A percentile compares a stretch with the other conserved stretches of the same genome.
Conservation (phyloP, 495 filamentous ascomycete species). For the Corynascus novoguineensis region DNA sequence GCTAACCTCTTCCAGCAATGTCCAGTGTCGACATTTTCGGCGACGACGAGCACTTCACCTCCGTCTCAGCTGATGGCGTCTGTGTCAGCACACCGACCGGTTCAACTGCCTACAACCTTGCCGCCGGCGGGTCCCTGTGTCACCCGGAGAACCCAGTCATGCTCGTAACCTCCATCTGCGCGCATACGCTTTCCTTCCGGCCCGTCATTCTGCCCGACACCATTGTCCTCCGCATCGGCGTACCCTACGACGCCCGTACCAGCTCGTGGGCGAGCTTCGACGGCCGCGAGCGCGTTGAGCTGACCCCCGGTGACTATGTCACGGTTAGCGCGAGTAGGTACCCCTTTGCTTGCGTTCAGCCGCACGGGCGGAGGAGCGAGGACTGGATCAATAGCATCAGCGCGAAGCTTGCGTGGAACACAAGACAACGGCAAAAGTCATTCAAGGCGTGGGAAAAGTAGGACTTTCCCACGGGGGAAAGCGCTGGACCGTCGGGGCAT, state of each 20-base stretch:
- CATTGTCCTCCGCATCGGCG: slow-evolving; percentile 83
- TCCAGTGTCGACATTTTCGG: slow-evolving; percentile 86
- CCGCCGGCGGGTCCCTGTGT: slow-evolving; percentile 88
- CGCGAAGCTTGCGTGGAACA: slow-evolving; percentile 91
- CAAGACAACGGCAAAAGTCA: slow-evolving; percentile 67
- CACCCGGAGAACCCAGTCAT: slow-evolving; percentile 98
- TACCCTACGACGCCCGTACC: slow-evolving; percentile 85
- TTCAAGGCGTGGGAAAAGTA: slow-evolving; percentile 47
- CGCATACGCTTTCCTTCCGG: slow-evolving; percentile 91
- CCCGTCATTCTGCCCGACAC: slow-evolving; percentile 95
- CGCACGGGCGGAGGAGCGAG: slow-evolving; percentile 65
- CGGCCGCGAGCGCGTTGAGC: slow-evolving; percentile 80
- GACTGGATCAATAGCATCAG: slow-evolving; percentile 93
- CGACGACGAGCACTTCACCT: slow-evolving; percentile 91
- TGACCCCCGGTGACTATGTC: slow-evolving; percentile 88
- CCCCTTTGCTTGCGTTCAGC: slow-evolving; percentile 86
- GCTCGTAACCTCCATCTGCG: slow-evolving; percentile 90
- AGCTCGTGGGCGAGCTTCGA: slow-evolving; percentile 97
- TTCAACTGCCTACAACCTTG: slow-evolving; percentile 95
- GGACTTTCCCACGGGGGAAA: not conserved
- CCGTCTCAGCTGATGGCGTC: slow-evolving; percentile 78
- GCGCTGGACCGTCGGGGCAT: not conserved
- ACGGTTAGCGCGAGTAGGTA: slow-evolving; percentile 89
- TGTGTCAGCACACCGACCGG: slow-evolving; percentile 91
- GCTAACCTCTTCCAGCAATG: slow-evolving; percentile 56